Percentiles rank a stretch among this genome's conserved stretches.
Conservation (phyloP, 2,329 filamentous ascomycete genomes). For the Colletotrichum liriopes region DNA sequence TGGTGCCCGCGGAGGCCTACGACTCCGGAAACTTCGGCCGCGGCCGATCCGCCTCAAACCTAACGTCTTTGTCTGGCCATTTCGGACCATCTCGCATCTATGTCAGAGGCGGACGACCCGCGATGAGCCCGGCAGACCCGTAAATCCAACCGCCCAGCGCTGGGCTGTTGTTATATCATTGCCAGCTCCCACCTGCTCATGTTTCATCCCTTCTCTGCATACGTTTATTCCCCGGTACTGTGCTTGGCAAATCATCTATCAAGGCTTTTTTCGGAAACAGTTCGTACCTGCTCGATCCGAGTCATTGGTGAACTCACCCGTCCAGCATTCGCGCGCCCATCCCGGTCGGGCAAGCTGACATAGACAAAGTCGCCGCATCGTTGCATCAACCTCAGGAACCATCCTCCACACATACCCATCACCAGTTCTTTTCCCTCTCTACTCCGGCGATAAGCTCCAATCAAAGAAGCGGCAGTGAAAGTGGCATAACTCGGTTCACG, state of each 20-base stretch:
- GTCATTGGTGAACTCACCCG: conserved; percentile 24
- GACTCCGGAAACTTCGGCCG: conserved; percentile 23
- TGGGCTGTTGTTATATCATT: conserved; percentile 2
- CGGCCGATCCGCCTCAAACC: conserved; percentile 4
- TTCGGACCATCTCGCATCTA: conserved; percentile 1
- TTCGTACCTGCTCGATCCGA: conserved; percentile 8
- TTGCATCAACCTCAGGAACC: neutral
- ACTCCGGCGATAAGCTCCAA: neutral
- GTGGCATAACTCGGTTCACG: neutral
- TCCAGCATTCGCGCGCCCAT: neutral
- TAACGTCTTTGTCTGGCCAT: conserved; percentile 29
- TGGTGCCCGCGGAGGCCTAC: neutral
- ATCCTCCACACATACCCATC: too few species aligned
- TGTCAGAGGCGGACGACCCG: conserved; percentile 20
- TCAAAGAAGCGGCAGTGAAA: neutral
- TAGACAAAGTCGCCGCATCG: neutral
- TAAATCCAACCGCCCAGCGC: neutral
- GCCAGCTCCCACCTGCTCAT: neutral
- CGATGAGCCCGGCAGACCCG: conserved; percentile 24
- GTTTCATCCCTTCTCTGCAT: conserved; percentile 13
- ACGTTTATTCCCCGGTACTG: neutral
- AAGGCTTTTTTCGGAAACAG: neutral
- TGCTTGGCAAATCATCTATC: conserved; percentile 1
- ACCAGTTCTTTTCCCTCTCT: neutral
- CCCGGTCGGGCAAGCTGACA: conserved; percentile 1